Evolutionary conservation across 1,284 basidiomycete genomes (phyloP).

Genomic region (Thelephora terrestris): DNA sequence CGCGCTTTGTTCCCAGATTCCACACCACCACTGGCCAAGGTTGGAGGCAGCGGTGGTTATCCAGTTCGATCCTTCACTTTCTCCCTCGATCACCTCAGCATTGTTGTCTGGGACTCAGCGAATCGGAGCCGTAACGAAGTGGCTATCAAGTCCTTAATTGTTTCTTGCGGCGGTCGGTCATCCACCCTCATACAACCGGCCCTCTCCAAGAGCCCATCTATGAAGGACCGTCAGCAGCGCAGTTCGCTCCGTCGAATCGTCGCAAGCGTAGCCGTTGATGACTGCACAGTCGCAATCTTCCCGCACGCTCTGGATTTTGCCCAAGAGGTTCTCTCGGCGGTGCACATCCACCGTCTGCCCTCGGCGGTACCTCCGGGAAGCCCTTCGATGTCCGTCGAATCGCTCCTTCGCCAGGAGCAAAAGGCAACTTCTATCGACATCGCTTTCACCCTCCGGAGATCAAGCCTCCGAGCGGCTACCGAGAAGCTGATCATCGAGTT

Average conservation of each 20-base stretch:
- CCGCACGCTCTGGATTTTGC: conserved; percentile 57
- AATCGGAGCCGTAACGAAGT: conserved; percentile 13
- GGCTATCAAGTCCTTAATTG: conserved; percentile 9
- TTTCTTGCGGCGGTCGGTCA: conserved; percentile 11
- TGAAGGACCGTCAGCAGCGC: conserved; percentile 16
- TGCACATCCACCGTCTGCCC: background rate
- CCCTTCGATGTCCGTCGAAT: background rate
- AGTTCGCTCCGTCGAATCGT: conserved; percentile 27
- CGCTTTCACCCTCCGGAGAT: conserved; percentile 25
- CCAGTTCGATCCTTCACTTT: background rate
- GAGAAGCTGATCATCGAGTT: conserved; percentile 39
- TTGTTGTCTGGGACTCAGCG: conserved; percentile 5
- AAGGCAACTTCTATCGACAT: conserved; percentile 15
- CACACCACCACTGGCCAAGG: too few relatives aligned
- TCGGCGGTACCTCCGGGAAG: background rate
- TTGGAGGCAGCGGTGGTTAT: too few relatives aligned
- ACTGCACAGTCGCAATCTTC: conserved; percentile 38
- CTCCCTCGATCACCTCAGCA: too few relatives aligned
- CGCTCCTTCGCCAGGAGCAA: background rate
- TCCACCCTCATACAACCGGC: conserved; percentile 12
- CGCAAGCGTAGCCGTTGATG: conserved; percentile 31
- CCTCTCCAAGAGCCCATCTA: conserved; percentile 5
- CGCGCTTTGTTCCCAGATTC: background rate
- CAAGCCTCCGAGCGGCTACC: conserved; percentile 45
- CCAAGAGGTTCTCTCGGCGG: conserved; percentile 45